Evolutionary conservation across 2,329 filamentous ascomycete species (phyloP), one percentile per base, ranked within the genome.

Genomic region (Kalmusia sp.): DNA sequence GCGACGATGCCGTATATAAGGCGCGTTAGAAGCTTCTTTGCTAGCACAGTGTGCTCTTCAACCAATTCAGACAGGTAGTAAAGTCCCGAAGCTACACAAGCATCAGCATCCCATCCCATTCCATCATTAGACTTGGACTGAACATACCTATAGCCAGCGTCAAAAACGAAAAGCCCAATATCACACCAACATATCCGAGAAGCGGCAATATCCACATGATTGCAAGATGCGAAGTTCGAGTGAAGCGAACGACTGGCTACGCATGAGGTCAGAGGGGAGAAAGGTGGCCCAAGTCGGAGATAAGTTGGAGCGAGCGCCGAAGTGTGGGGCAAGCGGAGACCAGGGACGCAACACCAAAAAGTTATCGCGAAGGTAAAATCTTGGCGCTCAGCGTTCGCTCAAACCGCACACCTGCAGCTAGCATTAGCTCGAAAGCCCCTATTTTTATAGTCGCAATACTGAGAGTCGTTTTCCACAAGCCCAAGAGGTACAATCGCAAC

Each of bases 31-130:
- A 97, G 80, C 52, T 89, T 91, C 73, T 96, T 96, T 11, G 93
- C 90, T 58, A 96, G 77, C 9, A 98, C 93, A 3, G 93, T 97
- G 72, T 99, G 93, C 76, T 99, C 95, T 78, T 99, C 95, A 56
- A 99, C 95, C 12, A 98, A 87, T 76, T 99, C 95, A 21, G 93
- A 97, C 49, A 99, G 88, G 75, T 99, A 99, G 80, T 99, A 99
- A 22, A 99, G 87, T 31, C 95, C 95, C n/a, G 92, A 97, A 33
- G 95, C 95, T 91, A 68, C 45, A 17, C 15, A 15, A 28, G 1
- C 9, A 11, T 33, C 17, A 44, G 48, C 44, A 46, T 28, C 44
- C 17, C 38, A 30, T 40, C 25, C 12, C 15, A 21, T 25, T 43
- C 11, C 19, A 39, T 25, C 40, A 28, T 54, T n/a, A 24, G 7